phyloP scores from a whole-genome alignment of 2,329 filamentous ascomycete genomes.

The Diplodia sapinea region DNA sequence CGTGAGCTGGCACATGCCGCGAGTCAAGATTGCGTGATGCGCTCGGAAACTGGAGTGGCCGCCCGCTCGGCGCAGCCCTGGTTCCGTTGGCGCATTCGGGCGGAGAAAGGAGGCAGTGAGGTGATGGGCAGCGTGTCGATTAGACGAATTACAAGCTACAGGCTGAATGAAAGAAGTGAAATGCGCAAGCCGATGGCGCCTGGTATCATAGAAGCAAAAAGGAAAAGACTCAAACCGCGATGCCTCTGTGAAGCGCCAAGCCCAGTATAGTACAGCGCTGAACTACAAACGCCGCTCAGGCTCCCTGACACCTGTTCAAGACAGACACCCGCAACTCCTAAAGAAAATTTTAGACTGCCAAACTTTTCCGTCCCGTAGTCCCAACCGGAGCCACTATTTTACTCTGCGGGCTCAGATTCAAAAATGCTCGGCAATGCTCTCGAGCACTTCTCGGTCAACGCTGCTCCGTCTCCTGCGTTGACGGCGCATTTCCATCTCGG shows the following conservation, averaged over 20 bases:
- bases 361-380: conserved; percentile 13
- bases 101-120: conserved; percentile 1
- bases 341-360: neutral
- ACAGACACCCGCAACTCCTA: neutral
- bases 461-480: conserved; percentile 49
- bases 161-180: neutral
- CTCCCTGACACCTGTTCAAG: neutral
- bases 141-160: neutral
- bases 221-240: conserved; percentile 15
- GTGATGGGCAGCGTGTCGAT: neutral
- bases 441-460: conserved; percentile 43
- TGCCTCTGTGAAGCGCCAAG: conserved; percentile 20
- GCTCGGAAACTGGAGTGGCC: neutral
- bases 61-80: too few species aligned
- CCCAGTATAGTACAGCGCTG: conserved; percentile 20
- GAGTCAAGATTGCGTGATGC: conserved; percentile 23
- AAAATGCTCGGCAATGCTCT: conserved; percentile 45
- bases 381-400: neutral
- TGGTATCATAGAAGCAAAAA: conserved; percentile 24
- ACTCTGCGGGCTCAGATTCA: neutral
- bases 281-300: neutral
- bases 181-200: conserved; percentile 21
- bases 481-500: conserved; percentile 56
- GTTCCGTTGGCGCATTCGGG: conserved; percentile 3
- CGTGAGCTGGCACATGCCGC: conserved; percentile 15